Evolutionary conservation across 306 rosid species (phyloP).

Genomic region (Dalbergia cochinchinensis): DNA sequence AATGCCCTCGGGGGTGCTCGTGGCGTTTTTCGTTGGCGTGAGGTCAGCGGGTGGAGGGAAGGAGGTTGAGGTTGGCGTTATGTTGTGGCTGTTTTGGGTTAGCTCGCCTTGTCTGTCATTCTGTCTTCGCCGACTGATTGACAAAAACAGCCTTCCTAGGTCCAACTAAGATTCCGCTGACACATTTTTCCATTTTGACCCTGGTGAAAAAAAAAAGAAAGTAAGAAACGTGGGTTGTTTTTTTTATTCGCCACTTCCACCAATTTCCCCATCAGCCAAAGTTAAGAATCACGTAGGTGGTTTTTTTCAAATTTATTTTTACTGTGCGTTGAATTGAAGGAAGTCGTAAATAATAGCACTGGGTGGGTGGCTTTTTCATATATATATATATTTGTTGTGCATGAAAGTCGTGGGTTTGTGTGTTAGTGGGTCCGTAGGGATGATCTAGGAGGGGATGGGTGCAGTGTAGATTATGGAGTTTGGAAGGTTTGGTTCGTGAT

Average conservation of each 20-base stretch:
- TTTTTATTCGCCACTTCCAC: background rate
- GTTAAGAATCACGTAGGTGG: background rate
- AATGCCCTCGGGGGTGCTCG: conserved; percentile 44
- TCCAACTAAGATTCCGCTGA: conserved; percentile 33
- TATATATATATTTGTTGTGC: too few species aligned
- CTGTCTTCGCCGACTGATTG: conserved; percentile 30
- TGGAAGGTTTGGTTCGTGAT: conserved; percentile 26
- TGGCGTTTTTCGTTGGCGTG: conserved; percentile 44
- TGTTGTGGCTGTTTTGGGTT: conserved; percentile 48
- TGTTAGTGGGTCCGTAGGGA: conserved; percentile 46
- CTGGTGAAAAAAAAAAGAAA: conserved; percentile 15
- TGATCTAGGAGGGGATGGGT: conserved; percentile 41
- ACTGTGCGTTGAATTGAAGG: background rate
- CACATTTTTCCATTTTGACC: background rate
- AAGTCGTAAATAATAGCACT: background rate
- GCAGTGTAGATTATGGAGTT: background rate
- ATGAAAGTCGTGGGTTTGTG: background rate
- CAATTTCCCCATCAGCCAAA: background rate
- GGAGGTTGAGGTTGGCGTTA: conserved; percentile 47
- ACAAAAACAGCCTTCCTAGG: conserved; percentile 53
- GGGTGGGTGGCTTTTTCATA: background rate
- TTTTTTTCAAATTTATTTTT: background rate
- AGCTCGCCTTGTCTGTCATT: conserved; percentile 35
- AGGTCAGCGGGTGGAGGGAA: conserved; percentile 29
- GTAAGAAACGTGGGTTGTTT: background rate